Evolutionary conservation across 2,329 filamentous ascomycete species (phyloP), one percentile per base, ranked within the genome.

Genomic region (Aureobasidium lini): DNA sequence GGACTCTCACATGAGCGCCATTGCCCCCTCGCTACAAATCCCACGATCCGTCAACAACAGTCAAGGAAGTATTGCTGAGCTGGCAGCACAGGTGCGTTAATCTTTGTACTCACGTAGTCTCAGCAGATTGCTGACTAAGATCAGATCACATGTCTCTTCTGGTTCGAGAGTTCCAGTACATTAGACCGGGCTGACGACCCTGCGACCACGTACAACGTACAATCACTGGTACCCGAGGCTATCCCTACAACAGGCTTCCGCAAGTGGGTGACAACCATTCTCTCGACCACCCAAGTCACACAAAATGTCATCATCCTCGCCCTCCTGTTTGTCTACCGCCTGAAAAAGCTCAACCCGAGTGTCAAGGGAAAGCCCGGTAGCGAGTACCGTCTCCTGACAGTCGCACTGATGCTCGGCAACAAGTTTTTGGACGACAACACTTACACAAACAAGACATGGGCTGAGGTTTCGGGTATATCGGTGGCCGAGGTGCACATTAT

Each of bases 401-500:
- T 97, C 50, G 94, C 94, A 28, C 77, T 99, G 65, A 99, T 99
- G 94, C 80, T 99, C 61, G 93, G 92, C 62, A 99, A 99, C 74
- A 99, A 99, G 77, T 99, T 97, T 71, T 77, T 99, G 67, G 94
- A 99, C 70, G 94, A 99, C 73, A 99, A 97, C 72, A 97, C 94
- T 0, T 99, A 99, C 75, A 97, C 94, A 39, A 99, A 99, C 78
- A 96, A 97, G 79, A 99, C 94, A 0, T 99, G 94, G 94, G 94
- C 93, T 2, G 94, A 99, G 68, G 94, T 99, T 10, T 97, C 94
- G 0, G 89, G 89, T 46, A 96, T 99, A 62, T 86, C 89, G 1
- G 93, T 97, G 11, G 85, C 88, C 62, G 94, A 99, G 73, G 96
- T 99, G 54, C 94, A 99, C 71, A 88, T 96, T 46, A 99, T 99